Evolutionary conservation across 768 basidiomycete species (phyloP).

Genomic region (Leccinum imitatum): DNA sequence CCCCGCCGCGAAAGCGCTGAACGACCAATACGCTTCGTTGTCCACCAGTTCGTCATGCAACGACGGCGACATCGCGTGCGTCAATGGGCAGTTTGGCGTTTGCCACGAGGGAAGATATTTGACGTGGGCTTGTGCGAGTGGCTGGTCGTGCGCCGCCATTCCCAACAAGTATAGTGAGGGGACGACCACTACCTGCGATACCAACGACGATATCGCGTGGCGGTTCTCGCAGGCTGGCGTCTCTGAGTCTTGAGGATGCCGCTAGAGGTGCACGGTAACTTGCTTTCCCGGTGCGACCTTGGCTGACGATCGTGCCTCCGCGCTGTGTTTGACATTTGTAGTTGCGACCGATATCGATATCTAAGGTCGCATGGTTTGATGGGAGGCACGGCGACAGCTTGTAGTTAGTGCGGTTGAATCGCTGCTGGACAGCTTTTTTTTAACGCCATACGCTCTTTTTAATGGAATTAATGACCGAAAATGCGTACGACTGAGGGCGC

Average conservation of each 20-base stretch:
- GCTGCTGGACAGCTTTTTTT: slow-evolving; percentile 17
- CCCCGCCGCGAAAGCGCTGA: slow-evolving; percentile 25
- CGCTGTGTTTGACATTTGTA: neutral
- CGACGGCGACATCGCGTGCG: slow-evolving; percentile 19
- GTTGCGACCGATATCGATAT: neutral
- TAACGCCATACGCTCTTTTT: too few relatives aligned
- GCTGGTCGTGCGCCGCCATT: slow-evolving; percentile 24
- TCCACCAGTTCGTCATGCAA: slow-evolving; percentile 19
- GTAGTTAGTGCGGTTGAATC: slow-evolving; percentile 8
- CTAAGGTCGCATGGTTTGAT: slow-evolving; percentile 1
- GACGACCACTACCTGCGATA: slow-evolving; percentile 22
- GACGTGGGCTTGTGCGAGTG: slow-evolving; percentile 11
- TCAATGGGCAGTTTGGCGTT: slow-evolving; percentile 17
- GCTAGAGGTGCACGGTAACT: slow-evolving; percentile 1
- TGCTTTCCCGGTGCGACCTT: neutral
- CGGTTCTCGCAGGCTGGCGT: slow-evolving; percentile 21
- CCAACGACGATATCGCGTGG: slow-evolving; percentile 17
- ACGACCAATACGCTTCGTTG: slow-evolving; percentile 20
- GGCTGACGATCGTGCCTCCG: neutral
- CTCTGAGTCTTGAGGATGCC: slow-evolving; percentile 13
- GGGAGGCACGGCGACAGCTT: slow-evolving; percentile 7
- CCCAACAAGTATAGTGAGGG: slow-evolving; percentile 20
- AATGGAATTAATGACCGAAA: neutral
- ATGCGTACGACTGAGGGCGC: neutral
- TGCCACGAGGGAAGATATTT: slow-evolving; percentile 17